phyloP scores from a whole-genome alignment of 2,329 filamentous ascomycete species.

The Camillea tinctor region DNA sequence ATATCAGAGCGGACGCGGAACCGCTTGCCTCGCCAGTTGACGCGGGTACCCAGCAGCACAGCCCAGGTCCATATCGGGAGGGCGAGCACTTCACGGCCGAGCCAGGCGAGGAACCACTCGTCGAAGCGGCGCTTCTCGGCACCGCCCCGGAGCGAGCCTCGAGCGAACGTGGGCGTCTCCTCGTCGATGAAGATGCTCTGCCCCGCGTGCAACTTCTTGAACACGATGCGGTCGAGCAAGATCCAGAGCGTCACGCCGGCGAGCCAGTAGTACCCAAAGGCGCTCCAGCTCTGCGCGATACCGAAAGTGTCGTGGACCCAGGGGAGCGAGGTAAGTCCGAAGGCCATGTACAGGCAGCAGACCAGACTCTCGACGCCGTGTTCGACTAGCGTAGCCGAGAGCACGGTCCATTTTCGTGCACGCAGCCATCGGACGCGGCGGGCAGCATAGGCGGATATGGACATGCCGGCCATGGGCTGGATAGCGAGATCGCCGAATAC shows the following conservation, averaged over 20 bases:
- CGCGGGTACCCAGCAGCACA: constrained; percentile 81
- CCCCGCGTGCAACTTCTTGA: constrained; percentile 70
- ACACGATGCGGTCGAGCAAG: constrained; percentile 70
- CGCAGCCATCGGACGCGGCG: constrained; percentile 86
- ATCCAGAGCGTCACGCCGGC: constrained; percentile 69
- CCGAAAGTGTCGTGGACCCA: constrained; percentile 54
- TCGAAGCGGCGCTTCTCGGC: constrained; percentile 55
- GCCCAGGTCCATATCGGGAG: constrained; percentile 90
- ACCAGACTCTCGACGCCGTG: constrained; percentile 87
- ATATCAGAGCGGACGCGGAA: constrained; percentile 85
- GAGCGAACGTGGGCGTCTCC: constrained; percentile 73
- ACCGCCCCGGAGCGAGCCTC: constrained; percentile 39
- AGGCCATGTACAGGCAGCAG: constrained; percentile 78
- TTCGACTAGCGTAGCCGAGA: constrained; percentile 84
- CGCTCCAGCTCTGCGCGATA: constrained; percentile 64
- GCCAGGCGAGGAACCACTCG: constrained; percentile 79
- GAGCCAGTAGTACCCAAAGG: constrained; percentile 66
- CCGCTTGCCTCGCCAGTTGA: constrained; percentile 80
- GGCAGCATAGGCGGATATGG: constrained; percentile 71
- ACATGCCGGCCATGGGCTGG: constrained; percentile 84
- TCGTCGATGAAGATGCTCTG: constrained; percentile 68
- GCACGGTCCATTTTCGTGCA: constrained; percentile 91
- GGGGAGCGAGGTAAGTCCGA: constrained; percentile 71
- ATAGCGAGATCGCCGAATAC: constrained; percentile 84
- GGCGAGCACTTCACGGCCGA: constrained; percentile 78